Percentiles rank a stretch among this genome's conserved stretches.
Conservation (phyloP, 495 filamentous ascomycete species). For the Neurospora sp. region DNA sequence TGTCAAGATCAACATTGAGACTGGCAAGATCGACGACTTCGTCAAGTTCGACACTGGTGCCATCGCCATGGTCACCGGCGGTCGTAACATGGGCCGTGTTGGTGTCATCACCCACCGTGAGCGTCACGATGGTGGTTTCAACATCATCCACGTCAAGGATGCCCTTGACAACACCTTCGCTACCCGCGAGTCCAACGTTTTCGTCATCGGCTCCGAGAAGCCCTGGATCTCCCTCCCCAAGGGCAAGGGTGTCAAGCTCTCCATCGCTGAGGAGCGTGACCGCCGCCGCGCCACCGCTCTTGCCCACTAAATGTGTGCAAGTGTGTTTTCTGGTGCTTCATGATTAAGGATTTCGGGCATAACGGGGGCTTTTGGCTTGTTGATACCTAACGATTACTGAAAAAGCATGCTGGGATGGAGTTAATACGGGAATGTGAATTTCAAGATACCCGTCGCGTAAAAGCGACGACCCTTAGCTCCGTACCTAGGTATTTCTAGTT, state of each 20-base stretch:
- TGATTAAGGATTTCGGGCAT: constrained; percentile 3
- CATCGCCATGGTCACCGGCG: constrained; percentile 95
- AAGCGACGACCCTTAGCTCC: neutral
- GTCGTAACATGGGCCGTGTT: constrained; percentile 99
- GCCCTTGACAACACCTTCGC: constrained; percentile 99
- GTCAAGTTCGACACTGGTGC: constrained; percentile 96
- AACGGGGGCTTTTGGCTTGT: constrained; percentile 16
- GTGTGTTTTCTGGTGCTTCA: neutral
- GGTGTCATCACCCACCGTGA: constrained; percentile 99
- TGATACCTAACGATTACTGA: constrained; percentile 11
- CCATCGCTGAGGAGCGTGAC: constrained; percentile 97
- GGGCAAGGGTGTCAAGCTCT: constrained; percentile 99
- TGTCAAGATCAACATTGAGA: constrained; percentile 94
- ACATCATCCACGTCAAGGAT: constrained; percentile 99
- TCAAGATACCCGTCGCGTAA: neutral
- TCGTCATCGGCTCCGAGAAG: constrained; percentile 95
- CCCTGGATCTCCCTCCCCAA: constrained; percentile 98
- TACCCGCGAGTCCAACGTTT: constrained; percentile 96
- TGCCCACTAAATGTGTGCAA: constrained; percentile 40
- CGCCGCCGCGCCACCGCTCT: constrained; percentile 73
- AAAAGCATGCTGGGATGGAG: constrained; percentile 22
- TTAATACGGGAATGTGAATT: neutral
- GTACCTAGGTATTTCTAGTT: neutral
- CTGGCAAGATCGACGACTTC: constrained; percentile 93
- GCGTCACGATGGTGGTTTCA: constrained; percentile 98